Evolutionary conservation across 2,329 filamentous ascomycete species (phyloP).

Genomic region (Fusarium cicatricum): DNA sequence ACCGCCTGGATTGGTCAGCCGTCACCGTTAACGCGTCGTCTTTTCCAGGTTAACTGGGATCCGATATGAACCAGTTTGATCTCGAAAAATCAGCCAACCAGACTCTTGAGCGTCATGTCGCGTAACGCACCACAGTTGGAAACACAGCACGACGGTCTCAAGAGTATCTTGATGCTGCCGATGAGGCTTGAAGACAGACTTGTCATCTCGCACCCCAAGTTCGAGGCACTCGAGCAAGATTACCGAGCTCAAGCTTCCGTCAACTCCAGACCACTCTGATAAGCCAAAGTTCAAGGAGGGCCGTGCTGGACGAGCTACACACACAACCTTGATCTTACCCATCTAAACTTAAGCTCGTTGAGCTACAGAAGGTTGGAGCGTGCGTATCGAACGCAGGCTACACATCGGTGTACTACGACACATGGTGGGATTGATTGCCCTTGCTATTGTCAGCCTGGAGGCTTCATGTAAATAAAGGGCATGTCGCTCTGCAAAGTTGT

Average conservation of each 20-base stretch:
- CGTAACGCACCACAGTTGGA: no score
- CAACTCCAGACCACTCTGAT: neutral
- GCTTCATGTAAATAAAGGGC: no score
- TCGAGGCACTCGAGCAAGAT: constrained; percentile 1
- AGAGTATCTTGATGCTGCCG: neutral
- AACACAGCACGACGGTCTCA: neutral
- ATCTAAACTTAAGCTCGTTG: neutral
- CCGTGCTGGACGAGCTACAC: neutral
- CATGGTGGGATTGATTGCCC: neutral
- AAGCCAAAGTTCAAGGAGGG: neutral
- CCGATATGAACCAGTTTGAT: neutral
- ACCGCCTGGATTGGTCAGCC: no score
- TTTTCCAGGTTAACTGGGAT: neutral
- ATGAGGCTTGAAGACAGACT: neutral
- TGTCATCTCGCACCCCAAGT: neutral
- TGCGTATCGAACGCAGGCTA: neutral
- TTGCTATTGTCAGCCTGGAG: neutral
- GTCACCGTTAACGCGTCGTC: no score
- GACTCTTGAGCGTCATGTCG: no score
- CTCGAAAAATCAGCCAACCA: no score
- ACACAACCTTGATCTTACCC: neutral
- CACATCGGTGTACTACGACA: neutral
- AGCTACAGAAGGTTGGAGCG: neutral
- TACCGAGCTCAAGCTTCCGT: neutral
- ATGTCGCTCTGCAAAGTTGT: no score